Conservation (phyloP, 2,329 filamentous ascomycete species). For the Ilyonectria sp. region DNA sequence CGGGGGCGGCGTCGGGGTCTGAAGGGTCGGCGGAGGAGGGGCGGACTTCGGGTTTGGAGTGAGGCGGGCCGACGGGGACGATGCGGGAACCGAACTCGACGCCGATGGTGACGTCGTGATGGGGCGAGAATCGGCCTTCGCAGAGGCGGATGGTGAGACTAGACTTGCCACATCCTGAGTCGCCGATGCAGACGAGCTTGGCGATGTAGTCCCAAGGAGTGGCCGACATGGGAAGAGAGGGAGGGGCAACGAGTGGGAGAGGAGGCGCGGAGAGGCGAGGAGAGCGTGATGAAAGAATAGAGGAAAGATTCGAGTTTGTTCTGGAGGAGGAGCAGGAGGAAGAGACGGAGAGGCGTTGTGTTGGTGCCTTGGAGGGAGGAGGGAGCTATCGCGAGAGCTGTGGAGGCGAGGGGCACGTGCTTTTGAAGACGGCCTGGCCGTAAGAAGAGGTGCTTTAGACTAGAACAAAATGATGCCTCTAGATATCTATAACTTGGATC, state of each 20-base stretch:
- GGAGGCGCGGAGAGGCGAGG: slow-evolving; percentile 6
- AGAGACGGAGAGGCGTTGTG: background rate
- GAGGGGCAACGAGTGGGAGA: slow-evolving; percentile 24
- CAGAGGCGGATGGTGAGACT: slow-evolving; percentile 94
- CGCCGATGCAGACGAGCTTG: slow-evolving; percentile 97
- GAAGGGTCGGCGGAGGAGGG: slow-evolving; percentile 37
- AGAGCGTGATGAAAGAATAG: background rate
- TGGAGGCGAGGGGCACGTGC: slow-evolving; percentile 29
- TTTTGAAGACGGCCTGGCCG: slow-evolving; percentile 20
- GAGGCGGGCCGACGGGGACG: slow-evolving; percentile 89
- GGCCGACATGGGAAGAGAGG: slow-evolving; percentile 63
- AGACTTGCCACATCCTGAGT: slow-evolving; percentile 96
- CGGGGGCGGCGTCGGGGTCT: slow-evolving; percentile 37
- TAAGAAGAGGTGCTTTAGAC: slow-evolving; percentile 2
- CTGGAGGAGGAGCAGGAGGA: slow-evolving; percentile 1
- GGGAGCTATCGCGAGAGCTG: slow-evolving; percentile 16
- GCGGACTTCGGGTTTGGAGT: slow-evolving; percentile 61
- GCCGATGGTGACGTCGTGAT: slow-evolving; percentile 97
- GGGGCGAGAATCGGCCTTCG: slow-evolving; percentile 93
- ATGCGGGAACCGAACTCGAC: slow-evolving; percentile 97
- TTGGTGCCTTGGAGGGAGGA: slow-evolving; percentile 9
- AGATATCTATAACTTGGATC: background rate
- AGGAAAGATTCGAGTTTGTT: background rate
- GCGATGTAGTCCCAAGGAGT: slow-evolving; percentile 98
- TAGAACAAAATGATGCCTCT: slow-evolving; percentile 20